Evolutionary conservation across 1,284 basidiomycete species (phyloP).

Genomic region (Ceratobasidium papillatum): DNA sequence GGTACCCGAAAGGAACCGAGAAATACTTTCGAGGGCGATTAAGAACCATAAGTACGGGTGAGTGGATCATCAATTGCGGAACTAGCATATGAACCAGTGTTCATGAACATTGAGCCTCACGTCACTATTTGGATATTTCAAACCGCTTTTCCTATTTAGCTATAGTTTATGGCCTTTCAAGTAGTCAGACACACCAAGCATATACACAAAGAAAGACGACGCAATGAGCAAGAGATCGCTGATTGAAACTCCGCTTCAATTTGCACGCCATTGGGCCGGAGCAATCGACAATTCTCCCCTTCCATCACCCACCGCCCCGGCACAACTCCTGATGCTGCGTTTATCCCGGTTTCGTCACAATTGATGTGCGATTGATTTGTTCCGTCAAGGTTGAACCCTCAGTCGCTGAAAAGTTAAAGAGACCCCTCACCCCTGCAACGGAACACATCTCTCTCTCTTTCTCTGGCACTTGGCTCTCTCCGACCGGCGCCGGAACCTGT

Average conservation of each 20-base stretch:
- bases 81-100: not conserved
- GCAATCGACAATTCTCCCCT: not conserved
- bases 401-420: not conserved
- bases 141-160: not conserved
- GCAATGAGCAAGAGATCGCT: not conserved
- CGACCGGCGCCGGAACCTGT: not conserved
- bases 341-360: conserved; percentile 4
- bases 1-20: conserved; percentile 1
- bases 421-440: not conserved
- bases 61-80: conserved; percentile 3
- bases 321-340: not conserved
- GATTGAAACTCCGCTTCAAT: conserved; percentile 28
- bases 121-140: not conserved
- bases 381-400: not conserved
- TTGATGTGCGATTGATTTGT: not conserved
- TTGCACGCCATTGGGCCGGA: conserved; percentile 20
- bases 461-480: not conserved
- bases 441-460: not conserved
- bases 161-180: not conserved
- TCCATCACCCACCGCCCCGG: conserved; percentile 2
- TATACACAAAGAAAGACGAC: not conserved
- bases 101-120: not conserved
- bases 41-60: not conserved
- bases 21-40: not conserved
- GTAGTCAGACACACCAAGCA: not conserved